Evolutionary conservation across 192 early-diverging fungal genomes (phyloP).

Genomic region (Podochytrium sp.): DNA sequence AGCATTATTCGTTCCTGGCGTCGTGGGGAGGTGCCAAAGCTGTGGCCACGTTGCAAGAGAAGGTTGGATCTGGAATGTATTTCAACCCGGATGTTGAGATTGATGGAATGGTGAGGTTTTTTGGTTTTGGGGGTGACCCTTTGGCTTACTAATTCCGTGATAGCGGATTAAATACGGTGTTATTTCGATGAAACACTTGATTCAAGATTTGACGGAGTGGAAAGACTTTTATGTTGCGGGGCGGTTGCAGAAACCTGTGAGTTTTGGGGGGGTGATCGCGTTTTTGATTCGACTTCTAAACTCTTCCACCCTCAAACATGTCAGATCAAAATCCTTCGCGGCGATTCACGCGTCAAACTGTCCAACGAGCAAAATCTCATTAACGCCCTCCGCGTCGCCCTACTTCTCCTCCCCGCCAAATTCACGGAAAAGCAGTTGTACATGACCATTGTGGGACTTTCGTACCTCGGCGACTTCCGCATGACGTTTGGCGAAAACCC

Average conservation of each 20-base stretch:
- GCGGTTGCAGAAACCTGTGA: constrained; percentile 94
- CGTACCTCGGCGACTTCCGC: constrained; percentile 92
- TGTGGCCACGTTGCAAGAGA: constrained; percentile 78
- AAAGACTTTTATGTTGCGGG: constrained; percentile 94
- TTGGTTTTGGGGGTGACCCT: not conserved
- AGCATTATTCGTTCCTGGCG: constrained; percentile 88
- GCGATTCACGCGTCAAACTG: constrained; percentile 73
- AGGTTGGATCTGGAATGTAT: constrained; percentile 88
- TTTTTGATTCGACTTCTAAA: not conserved
- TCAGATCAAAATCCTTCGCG: constrained; percentile 77
- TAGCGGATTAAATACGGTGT: constrained; percentile 95
- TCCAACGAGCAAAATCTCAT: constrained; percentile 86
- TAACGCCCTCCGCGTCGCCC: constrained; percentile 79
- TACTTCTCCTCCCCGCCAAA: constrained; percentile 79
- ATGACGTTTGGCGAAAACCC: constrained; percentile 94
- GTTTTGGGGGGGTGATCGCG: constrained; percentile 2
- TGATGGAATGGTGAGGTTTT: constrained; percentile 72
- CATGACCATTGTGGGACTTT: constrained; percentile 79
- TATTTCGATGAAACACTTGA: constrained; percentile 84
- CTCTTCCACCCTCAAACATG: not conserved
- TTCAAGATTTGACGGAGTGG: constrained; percentile 92
- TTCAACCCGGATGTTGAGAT: constrained; percentile 93
- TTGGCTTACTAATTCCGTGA: not conserved
- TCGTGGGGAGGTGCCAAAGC: constrained; percentile 73
- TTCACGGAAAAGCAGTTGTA: constrained; percentile 87